These are phyloP conservation scores for Chalciporus sp. DNA, from an alignment of 1,284 basidiomycete species.

Conservation along the genomic window DNA sequence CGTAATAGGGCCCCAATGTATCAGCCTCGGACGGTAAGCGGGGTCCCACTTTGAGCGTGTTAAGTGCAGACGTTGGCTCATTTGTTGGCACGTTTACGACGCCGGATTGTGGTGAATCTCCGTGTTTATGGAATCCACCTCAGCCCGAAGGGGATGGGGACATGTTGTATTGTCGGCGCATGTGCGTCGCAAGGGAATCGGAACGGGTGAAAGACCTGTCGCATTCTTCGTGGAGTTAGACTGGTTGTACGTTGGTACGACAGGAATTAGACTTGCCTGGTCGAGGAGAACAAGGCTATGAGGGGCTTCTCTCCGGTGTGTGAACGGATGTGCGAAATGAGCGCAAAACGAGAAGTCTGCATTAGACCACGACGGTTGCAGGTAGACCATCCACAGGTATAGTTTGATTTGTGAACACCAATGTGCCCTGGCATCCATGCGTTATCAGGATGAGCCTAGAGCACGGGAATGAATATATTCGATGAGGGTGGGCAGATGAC, in stretches of 20 bases:
- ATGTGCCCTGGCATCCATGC: constrained; percentile 62
- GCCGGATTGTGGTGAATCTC: constrained; percentile 35
- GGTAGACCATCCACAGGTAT: constrained; percentile 87
- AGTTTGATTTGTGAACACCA: constrained; percentile 83
- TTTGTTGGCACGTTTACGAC: constrained; percentile 24
- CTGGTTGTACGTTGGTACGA: neutral
- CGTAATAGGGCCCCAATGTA: constrained; percentile 28
- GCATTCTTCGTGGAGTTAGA: constrained; percentile 59
- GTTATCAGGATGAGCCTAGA: neutral
- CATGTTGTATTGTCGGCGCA: constrained; percentile 85
- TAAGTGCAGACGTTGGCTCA: constrained; percentile 45
- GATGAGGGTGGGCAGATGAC: constrained; percentile 70
- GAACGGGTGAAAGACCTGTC: constrained; percentile 93
- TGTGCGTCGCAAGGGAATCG: constrained; percentile 89
- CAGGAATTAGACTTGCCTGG: constrained; percentile 57
- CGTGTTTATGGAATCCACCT: constrained; percentile 64
- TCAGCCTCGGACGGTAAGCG: constrained; percentile 44
- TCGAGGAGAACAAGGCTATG: constrained; percentile 73
- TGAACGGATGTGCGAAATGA: constrained; percentile 85
- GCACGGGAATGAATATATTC: constrained; percentile 78
- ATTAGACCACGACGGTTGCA: constrained; percentile 78
- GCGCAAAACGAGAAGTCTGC: constrained; percentile 85
- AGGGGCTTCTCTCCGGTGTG: constrained; percentile 94
- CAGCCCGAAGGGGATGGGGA: constrained; percentile 70
- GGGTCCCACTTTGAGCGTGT: constrained; percentile 67